Evolutionary conservation across 164 flowering plant genomes (phyloP).

Genomic region (Nelumbo lutea): DNA sequence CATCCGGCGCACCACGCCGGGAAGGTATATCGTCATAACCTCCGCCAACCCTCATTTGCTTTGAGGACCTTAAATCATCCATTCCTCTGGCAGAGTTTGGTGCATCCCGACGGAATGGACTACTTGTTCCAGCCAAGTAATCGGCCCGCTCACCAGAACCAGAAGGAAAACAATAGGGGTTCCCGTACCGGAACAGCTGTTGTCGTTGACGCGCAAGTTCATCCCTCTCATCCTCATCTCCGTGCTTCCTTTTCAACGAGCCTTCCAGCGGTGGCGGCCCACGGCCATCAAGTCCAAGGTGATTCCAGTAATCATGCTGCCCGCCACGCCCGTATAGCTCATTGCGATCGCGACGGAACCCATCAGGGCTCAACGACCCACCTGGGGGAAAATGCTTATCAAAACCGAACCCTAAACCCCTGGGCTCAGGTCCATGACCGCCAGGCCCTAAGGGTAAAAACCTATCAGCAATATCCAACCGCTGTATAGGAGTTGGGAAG

Average conservation of each 20-base stretch:
- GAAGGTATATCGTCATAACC: constrained; percentile 17
- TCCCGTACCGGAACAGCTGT: constrained; percentile 51
- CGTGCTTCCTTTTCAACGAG: constrained; percentile 57
- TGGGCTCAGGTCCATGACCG: constrained; percentile 7
- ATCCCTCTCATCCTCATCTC: constrained; percentile 43
- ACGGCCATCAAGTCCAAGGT: constrained; percentile 41
- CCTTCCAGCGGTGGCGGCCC: constrained; percentile 23
- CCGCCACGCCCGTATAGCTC: constrained; percentile 22
- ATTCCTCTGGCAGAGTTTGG: constrained; percentile 15
- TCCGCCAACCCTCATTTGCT: constrained; percentile 43
- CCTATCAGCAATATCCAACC: constrained; percentile 18
- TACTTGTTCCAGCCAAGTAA: constrained; percentile 27
- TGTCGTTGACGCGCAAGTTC: constrained; percentile 52
- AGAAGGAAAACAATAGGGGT: constrained; percentile 21
- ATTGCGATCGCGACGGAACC: constrained; percentile 20
- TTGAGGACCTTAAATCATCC: constrained; percentile 47
- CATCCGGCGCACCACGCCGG: constrained; percentile 8
- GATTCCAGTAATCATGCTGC: constrained; percentile 45
- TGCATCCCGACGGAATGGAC: constrained; percentile 22
- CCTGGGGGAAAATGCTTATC: constrained; percentile 19
- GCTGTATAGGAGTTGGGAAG: constrained; percentile 34
- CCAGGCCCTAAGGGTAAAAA: constrained; percentile 25
- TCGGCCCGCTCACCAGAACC: background rate
- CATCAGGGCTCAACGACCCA: constrained; percentile 33
- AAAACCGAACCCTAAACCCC: constrained; percentile 16